phyloP scores from a whole-genome alignment of 805 yeast species.

The Candida golubevii region DNA sequence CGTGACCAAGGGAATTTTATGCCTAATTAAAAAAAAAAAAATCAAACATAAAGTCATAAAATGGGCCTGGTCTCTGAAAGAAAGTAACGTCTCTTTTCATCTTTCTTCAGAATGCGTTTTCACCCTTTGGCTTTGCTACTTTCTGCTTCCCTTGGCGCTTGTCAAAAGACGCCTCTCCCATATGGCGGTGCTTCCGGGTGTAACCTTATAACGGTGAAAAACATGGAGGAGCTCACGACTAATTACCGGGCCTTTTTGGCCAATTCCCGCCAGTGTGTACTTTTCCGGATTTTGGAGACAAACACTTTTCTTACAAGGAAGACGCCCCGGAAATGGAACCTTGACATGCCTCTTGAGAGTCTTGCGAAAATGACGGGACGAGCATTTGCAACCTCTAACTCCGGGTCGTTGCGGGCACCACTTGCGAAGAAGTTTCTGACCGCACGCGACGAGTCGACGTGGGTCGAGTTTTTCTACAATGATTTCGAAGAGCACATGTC shows the following conservation, averaged over 20 bases:
- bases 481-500: constrained; percentile 3
- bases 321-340: constrained; percentile 3
- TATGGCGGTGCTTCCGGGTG: constrained; percentile 3
- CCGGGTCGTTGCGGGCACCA: not conserved
- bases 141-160: not conserved
- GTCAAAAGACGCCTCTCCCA: not conserved
- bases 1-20: no score
- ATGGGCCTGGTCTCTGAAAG: not conserved
- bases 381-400: not conserved
- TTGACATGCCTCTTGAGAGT: constrained; percentile 6
- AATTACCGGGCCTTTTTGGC: not conserved
- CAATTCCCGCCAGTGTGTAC: not conserved
- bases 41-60: not conserved
- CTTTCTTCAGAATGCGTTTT: not conserved
- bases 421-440: not conserved
- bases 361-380: not conserved
- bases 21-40: no score
- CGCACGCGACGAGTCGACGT: not conserved
- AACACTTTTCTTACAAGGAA: constrained; percentile 9
- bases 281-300: constrained; percentile 8
- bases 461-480: constrained; percentile 10
- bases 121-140: not conserved
- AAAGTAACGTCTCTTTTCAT: not conserved
- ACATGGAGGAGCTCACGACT: constrained; percentile 1
- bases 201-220: constrained; percentile 1